Evolutionary conservation across 495 filamentous ascomycete species (phyloP).

Genomic region (Penicillium longicatenatum): DNA sequence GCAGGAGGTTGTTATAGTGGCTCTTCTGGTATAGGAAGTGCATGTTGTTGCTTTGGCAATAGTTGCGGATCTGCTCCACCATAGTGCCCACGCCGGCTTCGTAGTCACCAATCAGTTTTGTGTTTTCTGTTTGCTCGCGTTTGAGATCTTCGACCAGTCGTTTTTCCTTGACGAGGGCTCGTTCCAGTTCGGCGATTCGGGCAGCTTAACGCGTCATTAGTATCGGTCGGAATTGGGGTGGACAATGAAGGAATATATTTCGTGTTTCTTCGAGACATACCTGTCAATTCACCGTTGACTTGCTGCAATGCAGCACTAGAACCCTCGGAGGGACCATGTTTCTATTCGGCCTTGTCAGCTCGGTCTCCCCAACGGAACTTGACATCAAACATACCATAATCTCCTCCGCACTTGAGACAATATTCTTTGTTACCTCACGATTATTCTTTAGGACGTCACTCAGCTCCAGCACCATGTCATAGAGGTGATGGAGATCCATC

Average conservation of each 20-base stretch:
- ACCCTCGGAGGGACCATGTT: constrained; percentile 48
- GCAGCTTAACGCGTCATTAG: constrained; percentile 33
- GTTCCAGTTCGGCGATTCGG: constrained; percentile 53
- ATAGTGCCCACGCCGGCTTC: constrained; percentile 56
- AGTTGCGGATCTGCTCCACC: constrained; percentile 63
- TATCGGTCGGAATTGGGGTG: not conserved
- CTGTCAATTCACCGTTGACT: constrained; percentile 49
- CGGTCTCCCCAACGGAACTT: not conserved
- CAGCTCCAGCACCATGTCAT: constrained; percentile 79
- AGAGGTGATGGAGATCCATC: constrained; percentile 84
- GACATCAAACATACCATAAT: constrained; percentile 49
- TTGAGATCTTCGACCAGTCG: constrained; percentile 47
- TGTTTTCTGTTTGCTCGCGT: constrained; percentile 52
- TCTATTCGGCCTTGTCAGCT: constrained; percentile 30
- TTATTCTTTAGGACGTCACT: constrained; percentile 76
- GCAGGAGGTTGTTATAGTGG: constrained; percentile 61
- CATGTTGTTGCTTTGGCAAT: constrained; percentile 62
- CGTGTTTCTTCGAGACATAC: constrained; percentile 25
- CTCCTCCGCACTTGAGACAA: constrained; percentile 68
- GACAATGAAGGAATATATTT: not conserved
- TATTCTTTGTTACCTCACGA: constrained; percentile 70
- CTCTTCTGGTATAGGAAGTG: constrained; percentile 56
- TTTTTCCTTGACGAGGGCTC: constrained; percentile 53
- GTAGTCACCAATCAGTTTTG: constrained; percentile 58
- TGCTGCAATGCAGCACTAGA: constrained; percentile 46